Percentiles rank a stretch among this genome's conserved stretches.
Conservation (phyloP, 1,139 yeast genomes). For the Kodamaea alishanica region DNA sequence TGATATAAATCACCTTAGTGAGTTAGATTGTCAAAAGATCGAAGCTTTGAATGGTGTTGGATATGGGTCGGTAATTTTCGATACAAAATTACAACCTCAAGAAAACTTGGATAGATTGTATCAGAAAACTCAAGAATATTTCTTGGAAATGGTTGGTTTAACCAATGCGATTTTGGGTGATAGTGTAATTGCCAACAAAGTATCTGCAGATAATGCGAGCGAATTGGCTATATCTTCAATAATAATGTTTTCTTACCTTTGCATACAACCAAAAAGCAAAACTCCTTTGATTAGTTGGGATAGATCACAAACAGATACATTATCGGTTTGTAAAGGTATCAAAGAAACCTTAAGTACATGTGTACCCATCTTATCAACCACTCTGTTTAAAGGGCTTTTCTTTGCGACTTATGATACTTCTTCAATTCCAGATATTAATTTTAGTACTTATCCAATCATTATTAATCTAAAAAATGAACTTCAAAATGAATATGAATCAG, state of each 20-base stretch:
- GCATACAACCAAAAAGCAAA: slow-evolving; percentile 30
- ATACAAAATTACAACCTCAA: slow-evolving; percentile 1
- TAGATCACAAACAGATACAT: slow-evolving; percentile 16
- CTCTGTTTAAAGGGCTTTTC: slow-evolving; percentile 9
- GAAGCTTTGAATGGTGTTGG: not conserved
- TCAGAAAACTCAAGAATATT: slow-evolving; percentile 23
- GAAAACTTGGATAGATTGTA: slow-evolving; percentile 7
- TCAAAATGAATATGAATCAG: slow-evolving; percentile 5
- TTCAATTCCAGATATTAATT: slow-evolving; percentile 1
- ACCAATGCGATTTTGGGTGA: slow-evolving; percentile 5
- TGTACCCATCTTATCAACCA: slow-evolving; percentile 3
- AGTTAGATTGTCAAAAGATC: slow-evolving; percentile 1
- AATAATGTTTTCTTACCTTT: slow-evolving; percentile 26
- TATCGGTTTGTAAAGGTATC: slow-evolving; percentile 21
- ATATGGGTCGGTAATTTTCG: slow-evolving; percentile 1
- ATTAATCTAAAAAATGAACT: slow-evolving; percentile 13
- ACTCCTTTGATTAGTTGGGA: slow-evolving; percentile 27
- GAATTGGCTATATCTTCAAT: slow-evolving; percentile 23
- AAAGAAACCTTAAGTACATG: slow-evolving; percentile 8
- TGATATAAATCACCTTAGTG: slow-evolving; percentile 10
- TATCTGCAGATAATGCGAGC: slow-evolving; percentile 15
- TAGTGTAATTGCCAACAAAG: not conserved
- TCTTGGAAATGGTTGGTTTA: slow-evolving; percentile 15
- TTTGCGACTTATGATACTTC: slow-evolving; percentile 3
- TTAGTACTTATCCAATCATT: slow-evolving; percentile 18